Evolutionary conservation across 257 asterid genomes (phyloP).

Genomic region (Handroanthus guayacan): DNA sequence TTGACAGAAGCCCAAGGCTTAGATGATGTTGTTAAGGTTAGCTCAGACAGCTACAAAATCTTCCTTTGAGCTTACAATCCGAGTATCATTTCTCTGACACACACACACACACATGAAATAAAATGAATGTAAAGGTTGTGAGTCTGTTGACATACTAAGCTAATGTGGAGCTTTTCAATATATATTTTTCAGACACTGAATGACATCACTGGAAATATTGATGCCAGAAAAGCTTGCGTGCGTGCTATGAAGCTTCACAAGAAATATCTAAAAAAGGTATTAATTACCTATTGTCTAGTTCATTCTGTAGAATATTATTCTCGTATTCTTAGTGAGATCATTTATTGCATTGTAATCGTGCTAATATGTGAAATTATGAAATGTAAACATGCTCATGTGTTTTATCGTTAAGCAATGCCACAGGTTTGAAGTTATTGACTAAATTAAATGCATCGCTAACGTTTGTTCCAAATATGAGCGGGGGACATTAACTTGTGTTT

Average conservation of each 20-base stretch:
- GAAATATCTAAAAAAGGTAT: conserved; percentile 85
- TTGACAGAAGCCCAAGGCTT: conserved; percentile 92
- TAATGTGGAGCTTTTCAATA: background rate
- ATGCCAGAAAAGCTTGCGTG: conserved; percentile 83
- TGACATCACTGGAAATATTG: conserved; percentile 85
- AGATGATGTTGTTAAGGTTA: conserved; percentile 92
- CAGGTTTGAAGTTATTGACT: background rate
- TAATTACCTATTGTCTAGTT: background rate
- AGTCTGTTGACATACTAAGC: conserved; percentile 1
- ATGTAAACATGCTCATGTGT: background rate
- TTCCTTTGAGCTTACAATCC: background rate
- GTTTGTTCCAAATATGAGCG: no score
- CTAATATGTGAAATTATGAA: background rate
- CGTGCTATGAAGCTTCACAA: conserved; percentile 96
- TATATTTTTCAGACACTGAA: conserved; percentile 68
- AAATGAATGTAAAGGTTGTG: conserved; percentile 4
- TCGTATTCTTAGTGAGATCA: conserved; percentile 20
- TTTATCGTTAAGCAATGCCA: background rate
- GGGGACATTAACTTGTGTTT: no score
- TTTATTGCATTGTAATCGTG: conserved; percentile 11
- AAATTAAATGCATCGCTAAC: background rate
- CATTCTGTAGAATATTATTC: background rate
- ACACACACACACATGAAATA: background rate
- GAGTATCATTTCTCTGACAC: background rate
- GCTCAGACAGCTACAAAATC: conserved; percentile 16